These are phyloP conservation scores for Cystofilobasidium ferigula DNA, from an alignment of 768 basidiomycete genomes.

Conservation along the genomic window DNA sequence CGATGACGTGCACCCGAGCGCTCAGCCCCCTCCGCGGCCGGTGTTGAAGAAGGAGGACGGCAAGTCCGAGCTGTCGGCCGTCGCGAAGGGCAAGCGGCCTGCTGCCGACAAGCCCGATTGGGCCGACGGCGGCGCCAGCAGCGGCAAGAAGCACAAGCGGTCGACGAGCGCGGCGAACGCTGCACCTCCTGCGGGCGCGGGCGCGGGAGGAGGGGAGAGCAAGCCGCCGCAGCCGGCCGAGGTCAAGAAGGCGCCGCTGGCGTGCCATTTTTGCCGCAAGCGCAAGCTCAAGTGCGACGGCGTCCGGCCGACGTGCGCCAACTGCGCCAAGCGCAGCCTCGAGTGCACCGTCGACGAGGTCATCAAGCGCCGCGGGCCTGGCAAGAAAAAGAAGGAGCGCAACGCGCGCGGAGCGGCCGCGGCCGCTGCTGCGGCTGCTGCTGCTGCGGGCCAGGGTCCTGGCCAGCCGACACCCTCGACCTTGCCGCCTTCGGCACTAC, in stretches of 20 bases:
- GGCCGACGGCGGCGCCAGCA: too few species aligned
- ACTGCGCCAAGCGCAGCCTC: conserved; percentile 35
- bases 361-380: conserved; percentile 39
- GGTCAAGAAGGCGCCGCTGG: conserved; percentile 32
- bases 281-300: conserved; percentile 41
- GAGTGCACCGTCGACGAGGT: conserved; percentile 36
- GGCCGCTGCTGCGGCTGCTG: neutral
- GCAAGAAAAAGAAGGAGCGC: conserved; percentile 37
- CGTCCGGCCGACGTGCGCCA: conserved; percentile 34
- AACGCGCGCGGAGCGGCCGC: conserved; percentile 26
- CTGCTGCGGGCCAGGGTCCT: conserved; percentile 1
- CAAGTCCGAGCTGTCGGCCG: neutral
- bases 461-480: neutral
- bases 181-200: neutral
- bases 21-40: neutral
- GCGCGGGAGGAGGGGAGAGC: neutral
- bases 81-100: neutral
- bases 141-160: neutral
- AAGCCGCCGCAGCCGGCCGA: neutral
- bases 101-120: conserved; percentile 12
- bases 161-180: neutral
- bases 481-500: neutral
- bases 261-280: conserved; percentile 40
- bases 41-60: neutral
- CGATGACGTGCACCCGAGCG: too few species aligned